Percentiles rank a stretch among this genome's conserved stretches.
phyloP scores from a whole-genome alignment of 2,329 filamentous ascomycete genomes.

The Mycocentrospora acerina region DNA sequence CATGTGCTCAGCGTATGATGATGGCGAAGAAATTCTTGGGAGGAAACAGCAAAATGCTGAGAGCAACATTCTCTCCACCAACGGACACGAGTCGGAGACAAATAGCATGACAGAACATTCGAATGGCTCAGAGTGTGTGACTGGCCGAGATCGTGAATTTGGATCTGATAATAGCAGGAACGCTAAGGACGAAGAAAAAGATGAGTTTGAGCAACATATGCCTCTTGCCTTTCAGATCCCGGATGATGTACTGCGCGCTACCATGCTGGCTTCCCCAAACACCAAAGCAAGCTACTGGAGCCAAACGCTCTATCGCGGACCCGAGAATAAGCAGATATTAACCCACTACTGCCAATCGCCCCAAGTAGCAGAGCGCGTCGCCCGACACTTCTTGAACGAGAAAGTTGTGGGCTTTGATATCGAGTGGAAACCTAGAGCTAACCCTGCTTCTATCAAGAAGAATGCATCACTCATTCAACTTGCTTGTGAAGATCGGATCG shows the following conservation, averaged over 20 bases:
- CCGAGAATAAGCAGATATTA: slow-evolving; percentile 56
- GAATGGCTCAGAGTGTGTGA: slow-evolving; percentile 4
- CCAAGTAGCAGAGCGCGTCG: slow-evolving; percentile 66
- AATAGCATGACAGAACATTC: background rate
- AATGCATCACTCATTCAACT: slow-evolving; percentile 84
- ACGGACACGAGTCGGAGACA: no score
- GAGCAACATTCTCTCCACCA: no score
- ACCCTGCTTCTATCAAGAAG: slow-evolving; percentile 64
- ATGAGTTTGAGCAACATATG: slow-evolving; percentile 16
- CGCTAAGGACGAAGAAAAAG: slow-evolving; percentile 12
- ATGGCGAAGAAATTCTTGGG: background rate
- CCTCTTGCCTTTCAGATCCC: slow-evolving; percentile 38
- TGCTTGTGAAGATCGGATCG: slow-evolving; percentile 74
- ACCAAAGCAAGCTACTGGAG: slow-evolving; percentile 60
- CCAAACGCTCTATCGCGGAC: slow-evolving; percentile 65
- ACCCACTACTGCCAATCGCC: slow-evolving; percentile 77
- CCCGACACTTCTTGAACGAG: slow-evolving; percentile 68
- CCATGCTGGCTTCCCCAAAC: slow-evolving; percentile 33
- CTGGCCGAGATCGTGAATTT: slow-evolving; percentile 1
- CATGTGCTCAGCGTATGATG: background rate
- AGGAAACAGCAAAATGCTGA: background rate
- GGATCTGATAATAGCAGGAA: slow-evolving; percentile 3
- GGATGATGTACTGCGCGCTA: slow-evolving; percentile 22
- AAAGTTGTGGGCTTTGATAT: slow-evolving; percentile 82
- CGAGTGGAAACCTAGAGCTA: slow-evolving; percentile 67